Conservation (phyloP, 306 rosid genomes). For the Castanea crenata region DNA sequence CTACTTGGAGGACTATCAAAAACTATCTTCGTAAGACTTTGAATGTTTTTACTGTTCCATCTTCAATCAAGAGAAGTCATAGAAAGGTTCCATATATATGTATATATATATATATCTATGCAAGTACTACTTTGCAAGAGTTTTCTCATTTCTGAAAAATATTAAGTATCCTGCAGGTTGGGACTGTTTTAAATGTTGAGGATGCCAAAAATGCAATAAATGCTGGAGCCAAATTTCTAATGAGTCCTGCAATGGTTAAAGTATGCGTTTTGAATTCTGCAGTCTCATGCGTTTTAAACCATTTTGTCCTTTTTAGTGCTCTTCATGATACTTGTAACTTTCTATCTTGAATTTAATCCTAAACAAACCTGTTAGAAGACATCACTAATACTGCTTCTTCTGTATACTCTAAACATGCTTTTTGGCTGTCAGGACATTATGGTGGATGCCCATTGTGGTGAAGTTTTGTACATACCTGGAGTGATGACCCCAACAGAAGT, state of each 20-base stretch:
- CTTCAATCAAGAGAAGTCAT: not conserved
- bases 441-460: slow-evolving; percentile 42
- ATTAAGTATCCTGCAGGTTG: slow-evolving; percentile 55
- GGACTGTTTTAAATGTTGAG: slow-evolving; percentile 75
- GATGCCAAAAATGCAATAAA: slow-evolving; percentile 71
- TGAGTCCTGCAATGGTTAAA: slow-evolving; percentile 88
- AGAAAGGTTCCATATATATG: not conserved
- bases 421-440: slow-evolving; percentile 54
- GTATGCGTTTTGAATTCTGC: slow-evolving; percentile 28
- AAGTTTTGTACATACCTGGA: slow-evolving; percentile 79
- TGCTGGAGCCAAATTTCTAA: slow-evolving; percentile 86
- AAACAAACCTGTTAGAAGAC: not conserved
- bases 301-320: not conserved
- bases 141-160: slow-evolving; percentile 34
- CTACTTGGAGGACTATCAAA: not conserved
- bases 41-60: not conserved
- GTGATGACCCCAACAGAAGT: slow-evolving; percentile 98
- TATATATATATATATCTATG: not conserved
- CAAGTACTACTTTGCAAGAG: not conserved
- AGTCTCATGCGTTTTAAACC: not conserved
- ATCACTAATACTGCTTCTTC: slow-evolving; percentile 1
- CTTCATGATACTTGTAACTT: not conserved
- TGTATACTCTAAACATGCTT: not conserved
- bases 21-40: not conserved
- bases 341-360: not conserved